Evolutionary conservation across 208 protist genomes (phyloP).

Genomic region (Porcisia hertigi): DNA sequence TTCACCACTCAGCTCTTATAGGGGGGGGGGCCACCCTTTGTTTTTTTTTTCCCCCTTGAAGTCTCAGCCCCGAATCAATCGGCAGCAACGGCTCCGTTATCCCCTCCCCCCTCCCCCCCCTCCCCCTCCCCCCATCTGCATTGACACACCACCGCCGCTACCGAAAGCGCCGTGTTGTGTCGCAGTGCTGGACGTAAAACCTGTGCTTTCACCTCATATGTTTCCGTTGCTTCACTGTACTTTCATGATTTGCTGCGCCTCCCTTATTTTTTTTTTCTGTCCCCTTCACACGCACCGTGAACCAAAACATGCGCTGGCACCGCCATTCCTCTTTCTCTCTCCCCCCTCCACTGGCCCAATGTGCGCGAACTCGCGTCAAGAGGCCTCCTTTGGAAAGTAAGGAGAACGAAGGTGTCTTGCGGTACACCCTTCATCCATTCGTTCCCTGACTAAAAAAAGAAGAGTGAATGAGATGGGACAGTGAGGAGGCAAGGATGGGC

Average conservation of each 20-base stretch:
- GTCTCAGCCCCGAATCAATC: background rate
- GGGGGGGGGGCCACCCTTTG: no score
- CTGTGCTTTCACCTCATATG: background rate
- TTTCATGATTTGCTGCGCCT: background rate
- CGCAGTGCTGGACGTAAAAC: background rate
- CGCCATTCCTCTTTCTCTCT: background rate
- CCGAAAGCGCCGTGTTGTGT: background rate
- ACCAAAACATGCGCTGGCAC: background rate
- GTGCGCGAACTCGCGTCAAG: background rate
- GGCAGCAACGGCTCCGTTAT: background rate
- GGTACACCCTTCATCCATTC: background rate
- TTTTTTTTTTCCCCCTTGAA: no score
- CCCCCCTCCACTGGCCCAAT: background rate
- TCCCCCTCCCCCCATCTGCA: background rate
- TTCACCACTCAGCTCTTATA: no score
- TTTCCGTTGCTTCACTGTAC: background rate
- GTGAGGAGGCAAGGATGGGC: background rate
- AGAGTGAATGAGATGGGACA: background rate
- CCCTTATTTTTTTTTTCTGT: background rate
- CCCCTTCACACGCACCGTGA: background rate
- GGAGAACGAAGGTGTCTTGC: background rate
- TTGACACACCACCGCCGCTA: background rate
- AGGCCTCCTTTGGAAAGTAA: background rate
- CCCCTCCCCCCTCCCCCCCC: background rate
- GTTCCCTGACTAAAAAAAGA: background rate